Base-by-base conservation (phyloP, 768 basidiomycete genomes). In the Rubroboletus pulcherrimus region DNA sequence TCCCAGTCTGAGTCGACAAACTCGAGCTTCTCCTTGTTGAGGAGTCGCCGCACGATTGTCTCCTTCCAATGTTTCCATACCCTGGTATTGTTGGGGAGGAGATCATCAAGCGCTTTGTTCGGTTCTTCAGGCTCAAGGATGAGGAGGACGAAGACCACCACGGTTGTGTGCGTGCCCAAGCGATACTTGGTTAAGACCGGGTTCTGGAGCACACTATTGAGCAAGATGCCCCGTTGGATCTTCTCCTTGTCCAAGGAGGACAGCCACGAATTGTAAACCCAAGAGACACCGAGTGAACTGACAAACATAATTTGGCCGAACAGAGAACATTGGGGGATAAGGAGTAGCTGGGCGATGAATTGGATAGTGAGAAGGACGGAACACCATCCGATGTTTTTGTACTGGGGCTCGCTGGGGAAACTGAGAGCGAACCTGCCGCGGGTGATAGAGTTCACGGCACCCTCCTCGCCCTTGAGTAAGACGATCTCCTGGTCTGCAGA, bases 241-340 rank as follows among this genome's bases (percentile, higher is more conserved):
- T 59, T 62, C 14, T 68, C 70, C 51, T 59, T 71, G 45, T 80
- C 75, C 72, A 78, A 60, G 8, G 69, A 71, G 3, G 74, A 69
- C 1, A 75, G 49, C 62, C 65, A 74, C 10, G 65, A 67, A 42
- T 73, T 75, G 48, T 75, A 74, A 4, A 58, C 21, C 71, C 71
- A 74, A 14, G 74, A 75, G 33, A 72, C 66, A 14, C 53, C 67
- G 7, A 74, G 69, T 0, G 73, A 67, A 11, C 51, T 0, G 38
- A 74, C 61, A 46, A 74, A 75, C 65, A 74, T 62, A 54, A 71
- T 61, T 55, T 75, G 73, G 12, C 73, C 73, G 30, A 74, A 73
- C 7, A 73, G 52, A 0, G 61, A 49, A 5, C 61, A 63, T 54
- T 74, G 73, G 0, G 74, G 73, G 29, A 73, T 51, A 24, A 74